Evolutionary conservation across 345 rosid species (phyloP), one percentile per base, ranked within the genome.

Genomic region (Cochlearia excelsa): DNA sequence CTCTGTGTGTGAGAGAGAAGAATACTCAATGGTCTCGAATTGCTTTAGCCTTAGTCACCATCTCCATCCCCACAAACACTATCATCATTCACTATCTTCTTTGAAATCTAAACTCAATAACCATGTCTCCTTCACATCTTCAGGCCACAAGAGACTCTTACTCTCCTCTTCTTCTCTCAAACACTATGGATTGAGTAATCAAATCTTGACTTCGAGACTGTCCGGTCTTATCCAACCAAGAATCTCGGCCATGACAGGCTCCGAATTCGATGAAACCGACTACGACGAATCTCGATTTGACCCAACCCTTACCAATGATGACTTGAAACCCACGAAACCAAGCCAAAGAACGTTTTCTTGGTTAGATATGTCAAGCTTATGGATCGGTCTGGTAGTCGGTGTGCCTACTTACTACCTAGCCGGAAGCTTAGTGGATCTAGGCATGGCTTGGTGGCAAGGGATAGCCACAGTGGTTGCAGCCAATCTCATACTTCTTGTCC

Each of bases 361-460:
- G 55, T 75, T 73, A 75, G 98, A 88, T 68, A 83, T 92, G 93
- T 87, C 98, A 9, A 81, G 95, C 74, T 80, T 86, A 9, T 92
- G 96, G 98, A 75, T 92, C n/a, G 96, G 98, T 34, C 93, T 92
- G 2, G 98, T 88, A 6, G 95, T 88, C 9, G 98, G 98, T 28
- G 96, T 92, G 9, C 98, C 98, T 23, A 50, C 98, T 0, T 92
- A 84, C 50, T 92, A 88, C 80, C 70, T 92, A 4, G 98, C 98
- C 0, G 98, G 95, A 0, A 82, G 88, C 74, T 75, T 92, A 9
- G 98, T 88, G 0, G 96, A 92, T 57, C 75, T 92, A 4, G 98
- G 98, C 38, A 92, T 92, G 98, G 83, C 98, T 3, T 92, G 98
- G 98, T 92, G 98, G 98, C 98, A 92, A 75, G 98, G 95, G 4